Percentiles rank a stretch among this genome's conserved stretches.
These are phyloP conservation scores for Colletotrichum incanum DNA, from an alignment of 2,329 filamentous ascomycete species.

Conservation along the genomic window DNA sequence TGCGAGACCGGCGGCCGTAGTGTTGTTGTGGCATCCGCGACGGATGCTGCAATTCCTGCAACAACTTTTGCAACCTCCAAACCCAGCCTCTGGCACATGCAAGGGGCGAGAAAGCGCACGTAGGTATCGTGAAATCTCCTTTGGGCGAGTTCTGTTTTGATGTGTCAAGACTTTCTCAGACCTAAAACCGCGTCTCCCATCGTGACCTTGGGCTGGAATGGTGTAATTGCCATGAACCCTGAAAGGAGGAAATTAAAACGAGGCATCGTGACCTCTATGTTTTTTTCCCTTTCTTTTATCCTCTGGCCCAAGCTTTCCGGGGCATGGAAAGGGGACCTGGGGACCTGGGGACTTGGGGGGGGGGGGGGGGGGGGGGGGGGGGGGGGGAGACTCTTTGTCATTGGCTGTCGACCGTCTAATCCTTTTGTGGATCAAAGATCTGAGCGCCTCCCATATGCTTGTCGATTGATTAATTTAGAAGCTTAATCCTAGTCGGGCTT, in stretches of 20 bases:
- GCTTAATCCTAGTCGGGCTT: constrained; percentile 17
- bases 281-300: not conserved
- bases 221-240: constrained; percentile 32
- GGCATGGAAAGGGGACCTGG: not conserved
- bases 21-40: not conserved
- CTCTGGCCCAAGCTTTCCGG: constrained; percentile 18
- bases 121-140: not conserved
- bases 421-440: constrained; percentile 6
- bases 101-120: constrained; percentile 11
- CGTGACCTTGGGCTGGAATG: constrained; percentile 38
- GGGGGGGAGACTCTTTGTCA: not conserved
- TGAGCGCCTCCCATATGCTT: constrained; percentile 14
- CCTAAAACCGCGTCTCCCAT: constrained; percentile 17
- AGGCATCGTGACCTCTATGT: constrained; percentile 34
- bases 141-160: not conserved
- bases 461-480: constrained; percentile 35
- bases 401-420: not conserved
- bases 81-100: not conserved
- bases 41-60: constrained; percentile 36
- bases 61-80: constrained; percentile 13
- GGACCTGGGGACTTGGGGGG: not conserved
- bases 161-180: constrained; percentile 9
- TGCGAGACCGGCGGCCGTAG: not conserved
- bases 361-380: not conserved
- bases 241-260: constrained; percentile 22